Evolutionary conservation across 1,284 basidiomycete genomes (phyloP).

Genomic region (Leccinum ambiguum): DNA sequence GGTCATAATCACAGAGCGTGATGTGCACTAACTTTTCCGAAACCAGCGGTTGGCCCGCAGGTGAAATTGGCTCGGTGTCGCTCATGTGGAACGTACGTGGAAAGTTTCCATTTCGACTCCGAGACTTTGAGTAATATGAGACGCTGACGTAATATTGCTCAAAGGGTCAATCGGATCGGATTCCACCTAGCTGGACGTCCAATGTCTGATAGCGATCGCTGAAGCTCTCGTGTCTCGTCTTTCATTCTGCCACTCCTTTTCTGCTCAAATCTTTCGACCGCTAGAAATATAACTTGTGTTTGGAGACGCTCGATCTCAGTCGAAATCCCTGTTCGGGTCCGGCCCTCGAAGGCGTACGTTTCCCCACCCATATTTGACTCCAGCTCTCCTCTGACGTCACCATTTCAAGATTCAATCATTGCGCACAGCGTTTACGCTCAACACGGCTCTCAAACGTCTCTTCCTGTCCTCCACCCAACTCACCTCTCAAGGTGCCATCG

Average conservation of each 20-base stretch:
- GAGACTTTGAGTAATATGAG: no score
- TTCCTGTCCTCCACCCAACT: conserved; percentile 88
- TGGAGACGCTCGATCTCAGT: conserved; percentile 93
- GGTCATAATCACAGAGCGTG: accelerated
- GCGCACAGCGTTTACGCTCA: conserved; percentile 90
- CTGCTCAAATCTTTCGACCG: background rate
- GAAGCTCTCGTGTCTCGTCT: conserved; percentile 62
- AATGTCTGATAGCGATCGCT: conserved; percentile 79
- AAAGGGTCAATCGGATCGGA: no score
- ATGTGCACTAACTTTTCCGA: conserved; percentile 37
- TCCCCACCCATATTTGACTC: background rate
- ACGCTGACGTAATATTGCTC: no score
- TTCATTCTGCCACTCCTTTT: background rate
- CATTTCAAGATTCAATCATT: conserved; percentile 77
- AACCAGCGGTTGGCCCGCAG: conserved; percentile 36
- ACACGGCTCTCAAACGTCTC: conserved; percentile 88
- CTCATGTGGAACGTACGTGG: conserved; percentile 21
- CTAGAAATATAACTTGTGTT: conserved; percentile 88
- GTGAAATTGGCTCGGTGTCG: conserved; percentile 37
- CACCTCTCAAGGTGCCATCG: conserved; percentile 86
- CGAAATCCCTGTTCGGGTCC: conserved; percentile 94
- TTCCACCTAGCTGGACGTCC: conserved; percentile 64
- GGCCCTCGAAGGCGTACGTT: conserved; percentile 77
- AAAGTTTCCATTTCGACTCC: no score
- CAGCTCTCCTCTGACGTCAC: background rate